Evolutionary conservation across 2,329 filamentous ascomycete genomes (phyloP).

Genomic region (Leptographium radiaticola): DNA sequence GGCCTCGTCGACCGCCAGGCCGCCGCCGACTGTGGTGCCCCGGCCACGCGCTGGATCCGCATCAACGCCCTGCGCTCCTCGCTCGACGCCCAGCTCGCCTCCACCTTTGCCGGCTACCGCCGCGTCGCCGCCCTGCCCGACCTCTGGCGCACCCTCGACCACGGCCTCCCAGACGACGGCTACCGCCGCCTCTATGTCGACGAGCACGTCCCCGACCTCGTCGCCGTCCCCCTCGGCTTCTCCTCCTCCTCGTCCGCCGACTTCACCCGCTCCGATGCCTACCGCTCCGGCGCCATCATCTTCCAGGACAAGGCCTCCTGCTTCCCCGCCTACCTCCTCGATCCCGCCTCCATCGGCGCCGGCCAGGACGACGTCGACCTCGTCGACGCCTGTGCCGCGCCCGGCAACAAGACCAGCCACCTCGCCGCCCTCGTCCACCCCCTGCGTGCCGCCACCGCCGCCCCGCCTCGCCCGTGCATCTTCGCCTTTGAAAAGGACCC

Average conservation of each 20-base stretch:
- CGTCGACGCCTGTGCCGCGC: conserved; percentile 88
- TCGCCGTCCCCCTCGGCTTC: conserved; percentile 51
- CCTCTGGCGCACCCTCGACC: conserved; percentile 27
- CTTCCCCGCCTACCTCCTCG: conserved; percentile 80
- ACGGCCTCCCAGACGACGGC: not conserved
- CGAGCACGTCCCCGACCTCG: conserved; percentile 64
- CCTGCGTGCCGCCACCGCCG: not conserved
- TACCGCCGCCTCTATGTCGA: conserved; percentile 54
- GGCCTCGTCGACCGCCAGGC: conserved; percentile 51
- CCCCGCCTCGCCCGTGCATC: conserved; percentile 26
- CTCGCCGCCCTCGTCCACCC: conserved; percentile 58
- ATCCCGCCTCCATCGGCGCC: conserved; percentile 35
- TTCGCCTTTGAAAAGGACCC: conserved; percentile 71
- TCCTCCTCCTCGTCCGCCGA: conserved; percentile 19
- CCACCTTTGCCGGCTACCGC: conserved; percentile 56
- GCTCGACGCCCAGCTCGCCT: conserved; percentile 57
- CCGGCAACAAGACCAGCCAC: conserved; percentile 96
- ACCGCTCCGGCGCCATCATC: conserved; percentile 66
- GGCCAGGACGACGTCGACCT: conserved; percentile 48
- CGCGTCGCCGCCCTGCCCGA: conserved; percentile 42
- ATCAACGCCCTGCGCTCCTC: conserved; percentile 68
- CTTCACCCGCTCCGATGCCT: conserved; percentile 59
- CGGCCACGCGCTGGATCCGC: conserved; percentile 82
- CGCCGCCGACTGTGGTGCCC: conserved; percentile 39
- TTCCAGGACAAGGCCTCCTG: conserved; percentile 95